Base-by-base conservation (phyloP, 2,329 filamentous ascomycete species). In the Penicillium sclerotiorum region DNA sequence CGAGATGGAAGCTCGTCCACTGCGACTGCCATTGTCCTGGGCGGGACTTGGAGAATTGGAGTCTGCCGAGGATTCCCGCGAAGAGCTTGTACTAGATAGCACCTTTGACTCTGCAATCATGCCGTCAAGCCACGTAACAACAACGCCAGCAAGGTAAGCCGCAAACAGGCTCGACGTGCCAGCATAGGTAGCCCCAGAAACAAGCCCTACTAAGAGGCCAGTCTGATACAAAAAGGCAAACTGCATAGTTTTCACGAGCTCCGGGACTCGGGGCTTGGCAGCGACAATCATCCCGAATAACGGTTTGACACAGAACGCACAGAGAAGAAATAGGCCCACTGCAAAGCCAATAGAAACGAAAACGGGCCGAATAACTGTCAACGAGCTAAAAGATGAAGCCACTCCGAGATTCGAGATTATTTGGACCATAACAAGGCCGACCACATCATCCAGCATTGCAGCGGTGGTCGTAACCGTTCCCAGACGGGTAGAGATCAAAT, bases 361-460 rank as follows among this genome's bases (percentile, higher is more conserved):
- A 2, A 84, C 64, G 0, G 81, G 80, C 27, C 81, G 68, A 13
- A 79, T 63, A 12, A 83, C 67, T 2, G 72, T 77, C 5, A 70
- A 55, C 2, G 69, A 64, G 32, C 55, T 68, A 52, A 79, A 68
- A 2, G 59, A 60, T 8, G 55, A 44, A 3, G 53, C 45, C 37
- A 53, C 58, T 68, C 86, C 79, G 0, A 93, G 73, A 39, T 84
- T 85, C 0, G 86, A 81, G 18, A 94, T 86, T 38, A 93, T 80
- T 57, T 89, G 83, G 0, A 90, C 85, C 82, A 92, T 88, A 9
- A 92, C 82, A 5, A 93, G 72, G 0, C 88, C 88, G 2, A 65
- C 62, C 33, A 63, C 60, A 42, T 63, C 49, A 55, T 52, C 51
- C 12, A 58, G 38, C 49, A 58, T 59, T 21, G 57, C 57, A 37